These are phyloP conservation scores for Metarhizium brunneum DNA, from an alignment of 2,329 filamentous ascomycete genomes.

Conservation along the genomic window DNA sequence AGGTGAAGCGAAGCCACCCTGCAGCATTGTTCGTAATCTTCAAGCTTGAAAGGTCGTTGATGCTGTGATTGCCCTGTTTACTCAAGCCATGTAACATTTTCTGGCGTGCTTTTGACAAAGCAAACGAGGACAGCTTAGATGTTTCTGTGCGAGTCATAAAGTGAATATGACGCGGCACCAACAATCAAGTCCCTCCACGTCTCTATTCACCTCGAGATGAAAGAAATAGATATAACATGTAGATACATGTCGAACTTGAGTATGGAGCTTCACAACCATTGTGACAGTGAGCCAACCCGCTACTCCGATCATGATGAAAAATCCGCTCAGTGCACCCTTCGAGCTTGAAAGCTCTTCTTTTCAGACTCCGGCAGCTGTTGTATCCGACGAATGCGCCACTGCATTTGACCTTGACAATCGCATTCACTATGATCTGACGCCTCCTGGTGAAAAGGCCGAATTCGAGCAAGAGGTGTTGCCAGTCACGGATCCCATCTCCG, in stretches of 20 bases:
- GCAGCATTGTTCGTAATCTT: background rate
- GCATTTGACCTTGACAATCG: slow-evolving; percentile 10
- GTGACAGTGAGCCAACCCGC: background rate
- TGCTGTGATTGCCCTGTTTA: background rate
- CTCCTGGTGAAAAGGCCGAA: slow-evolving; percentile 21
- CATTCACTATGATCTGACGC: slow-evolving; percentile 25
- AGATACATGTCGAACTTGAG: too few relatives aligned
- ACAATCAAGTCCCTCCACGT: too few relatives aligned
- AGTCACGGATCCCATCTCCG: slow-evolving; percentile 4
- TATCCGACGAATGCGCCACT: background rate
- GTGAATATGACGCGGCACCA: background rate
- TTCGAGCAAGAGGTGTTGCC: slow-evolving; percentile 10
- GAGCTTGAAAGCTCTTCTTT: background rate
- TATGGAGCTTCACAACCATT: too few relatives aligned
- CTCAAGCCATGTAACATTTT: background rate
- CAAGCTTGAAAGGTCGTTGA: background rate
- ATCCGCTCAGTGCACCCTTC: background rate
- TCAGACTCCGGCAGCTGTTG: background rate
- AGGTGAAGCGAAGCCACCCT: background rate
- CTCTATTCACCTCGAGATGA: too few relatives aligned
- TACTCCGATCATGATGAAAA: background rate
- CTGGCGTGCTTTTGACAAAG: too few relatives aligned
- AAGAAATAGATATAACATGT: too few relatives aligned
- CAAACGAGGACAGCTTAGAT: background rate
- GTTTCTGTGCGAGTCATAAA: background rate